These are phyloP conservation scores for Termitomyces sp. DNA, from an alignment of 768 basidiomycete genomes.

Conservation along the genomic window DNA sequence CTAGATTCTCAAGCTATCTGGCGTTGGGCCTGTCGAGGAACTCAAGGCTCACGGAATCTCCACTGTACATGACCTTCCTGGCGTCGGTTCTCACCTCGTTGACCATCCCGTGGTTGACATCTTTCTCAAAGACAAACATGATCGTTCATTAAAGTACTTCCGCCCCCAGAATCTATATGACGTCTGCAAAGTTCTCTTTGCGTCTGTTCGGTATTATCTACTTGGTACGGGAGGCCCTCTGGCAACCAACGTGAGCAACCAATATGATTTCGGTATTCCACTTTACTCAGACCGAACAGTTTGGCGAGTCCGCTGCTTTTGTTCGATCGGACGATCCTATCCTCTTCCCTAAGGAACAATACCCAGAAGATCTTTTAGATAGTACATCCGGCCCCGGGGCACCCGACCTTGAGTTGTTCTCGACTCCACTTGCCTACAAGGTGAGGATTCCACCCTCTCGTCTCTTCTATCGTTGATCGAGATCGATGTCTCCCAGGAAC, in stretches of 20 bases:
- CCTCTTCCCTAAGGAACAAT: slow-evolving; percentile 35
- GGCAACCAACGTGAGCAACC: slow-evolving; percentile 41
- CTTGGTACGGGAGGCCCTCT: slow-evolving; percentile 42
- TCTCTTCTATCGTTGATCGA: not conserved
- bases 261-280: not conserved
- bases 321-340: slow-evolving; percentile 40
- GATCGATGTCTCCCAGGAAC: slow-evolving; percentile 19
- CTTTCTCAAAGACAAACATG: slow-evolving; percentile 45
- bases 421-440: slow-evolving; percentile 34
- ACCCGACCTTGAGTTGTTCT: slow-evolving; percentile 39
- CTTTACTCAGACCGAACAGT: slow-evolving; percentile 25
- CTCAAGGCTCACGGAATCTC: slow-evolving; percentile 48
- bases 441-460: slow-evolving; percentile 9
- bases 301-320: slow-evolving; percentile 49
- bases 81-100: slow-evolving; percentile 67
- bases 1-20: slow-evolving; percentile 67
- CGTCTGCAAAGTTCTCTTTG: slow-evolving; percentile 23
- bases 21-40: slow-evolving; percentile 63
- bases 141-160: slow-evolving; percentile 36
- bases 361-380: slow-evolving; percentile 25
- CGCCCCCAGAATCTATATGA: slow-evolving; percentile 20
- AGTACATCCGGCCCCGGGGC: slow-evolving; percentile 31
- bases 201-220: slow-evolving; percentile 33
- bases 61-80: slow-evolving; percentile 56
- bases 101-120: slow-evolving; percentile 61